Base-by-base conservation (phyloP, 192 early-diverging fungal species). In the Coemansia sp. region DNA sequence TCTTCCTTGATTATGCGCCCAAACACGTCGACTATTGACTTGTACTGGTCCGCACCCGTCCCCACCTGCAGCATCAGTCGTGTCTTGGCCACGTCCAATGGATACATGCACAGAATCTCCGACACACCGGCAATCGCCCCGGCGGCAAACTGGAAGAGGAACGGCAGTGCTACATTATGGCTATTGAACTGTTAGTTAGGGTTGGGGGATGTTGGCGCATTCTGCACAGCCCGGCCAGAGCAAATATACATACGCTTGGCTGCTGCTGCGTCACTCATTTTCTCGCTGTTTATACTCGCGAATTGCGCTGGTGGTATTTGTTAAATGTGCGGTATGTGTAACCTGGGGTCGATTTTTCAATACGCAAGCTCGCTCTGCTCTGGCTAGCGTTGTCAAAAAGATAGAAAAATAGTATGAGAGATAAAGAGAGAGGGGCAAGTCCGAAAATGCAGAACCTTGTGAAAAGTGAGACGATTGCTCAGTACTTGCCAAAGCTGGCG, bases 51-150 rank as follows among this genome's bases (percentile, higher is more conserved):
- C 7, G 64, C 56, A 12, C 82, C 76, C 51, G 74, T 82, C 42
- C 86, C 86, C 23, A 88, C 85, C 62, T 87, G 82, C 24, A 98
- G 86, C 82, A 97, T 95, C 73, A 93, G 88, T 10, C 97, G 85
- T 9, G 97, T 98, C 78, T 98, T 98, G 64, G 96, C 92, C 24
- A 96, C 88, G 71, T 96, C 94, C 54, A 97, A 82, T 14, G 95
- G 95, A 78, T 94, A 96, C 90, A 96, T 94, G 51, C 88, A 86
- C 67, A 92, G 81, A 66, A 98, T 96, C 80, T 98, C 96, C n/a
- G 91, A 88, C 47, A 89, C 84, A 31, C 91, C 91, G 14, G 91
- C 91, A 51, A 93, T 85, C 58, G 88, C 91, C 60, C 84, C 90
- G 58, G 89, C 87, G 1, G 87, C 56, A 70, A 91, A 91, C 72